Conservation (phyloP, 1,284 basidiomycete species). For the Peniophora sp. region DNA sequence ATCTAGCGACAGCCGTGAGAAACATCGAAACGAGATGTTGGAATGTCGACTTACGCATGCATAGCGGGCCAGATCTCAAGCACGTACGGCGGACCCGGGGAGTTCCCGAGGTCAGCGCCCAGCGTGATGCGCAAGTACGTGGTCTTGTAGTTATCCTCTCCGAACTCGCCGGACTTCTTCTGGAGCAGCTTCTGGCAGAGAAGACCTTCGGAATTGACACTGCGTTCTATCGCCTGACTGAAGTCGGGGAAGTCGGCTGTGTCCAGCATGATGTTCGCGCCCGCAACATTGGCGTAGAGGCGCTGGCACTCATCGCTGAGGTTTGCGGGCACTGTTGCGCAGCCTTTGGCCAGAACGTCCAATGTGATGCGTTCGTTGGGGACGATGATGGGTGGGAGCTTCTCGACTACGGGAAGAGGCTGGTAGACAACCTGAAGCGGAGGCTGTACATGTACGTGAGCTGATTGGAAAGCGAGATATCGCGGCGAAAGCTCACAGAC, state of each 20-base stretch:
- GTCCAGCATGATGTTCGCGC: conserved; percentile 13
- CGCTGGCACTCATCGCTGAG: conserved; percentile 14
- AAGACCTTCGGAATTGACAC: conserved; percentile 11
- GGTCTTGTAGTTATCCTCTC: conserved; percentile 8
- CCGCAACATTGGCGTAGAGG: conserved; percentile 15
- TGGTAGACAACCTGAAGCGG: too few relatives aligned
- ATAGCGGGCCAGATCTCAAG: conserved; percentile 17
- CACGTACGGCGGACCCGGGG: conserved; percentile 17
- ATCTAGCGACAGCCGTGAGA: too few relatives aligned
- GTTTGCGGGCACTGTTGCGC: conserved; percentile 7
- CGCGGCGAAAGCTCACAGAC: too few relatives aligned
- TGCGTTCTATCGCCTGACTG: conserved; percentile 13
- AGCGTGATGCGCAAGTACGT: conserved; percentile 17
- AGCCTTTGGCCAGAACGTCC: too few relatives aligned
- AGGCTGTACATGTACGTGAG: too few relatives aligned
- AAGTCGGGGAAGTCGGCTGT: conserved; percentile 14
- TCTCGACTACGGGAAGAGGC: too few relatives aligned
- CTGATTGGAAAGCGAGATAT: too few relatives aligned
- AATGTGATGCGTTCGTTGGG: too few relatives aligned
- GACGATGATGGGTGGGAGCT: too few relatives aligned
- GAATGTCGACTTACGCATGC: conserved; percentile 12
- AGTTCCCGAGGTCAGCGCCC: conserved; percentile 13
- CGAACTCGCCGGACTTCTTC: conserved; percentile 6
- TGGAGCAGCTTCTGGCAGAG: conserved; percentile 10
- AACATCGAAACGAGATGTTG: too few relatives aligned